Evolutionary conservation across 768 basidiomycete genomes (phyloP).

Genomic region (Leccinum fibrillosum): DNA sequence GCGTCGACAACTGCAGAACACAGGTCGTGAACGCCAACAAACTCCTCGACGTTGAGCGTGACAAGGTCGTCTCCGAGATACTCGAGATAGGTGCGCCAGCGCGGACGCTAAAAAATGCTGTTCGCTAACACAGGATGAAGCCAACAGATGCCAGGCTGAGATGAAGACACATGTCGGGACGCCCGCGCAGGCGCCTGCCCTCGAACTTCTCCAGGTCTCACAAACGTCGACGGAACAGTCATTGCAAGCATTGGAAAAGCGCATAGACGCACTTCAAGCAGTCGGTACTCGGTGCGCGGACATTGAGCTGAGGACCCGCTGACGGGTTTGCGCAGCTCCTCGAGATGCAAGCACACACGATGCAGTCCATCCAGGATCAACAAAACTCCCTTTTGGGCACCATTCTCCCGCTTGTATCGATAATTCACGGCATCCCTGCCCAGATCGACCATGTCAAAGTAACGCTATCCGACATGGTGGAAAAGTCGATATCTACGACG

Average conservation of each 20-base stretch:
- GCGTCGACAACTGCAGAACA: constrained; percentile 48
- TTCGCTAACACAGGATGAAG: constrained; percentile 37
- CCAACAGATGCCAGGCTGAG: constrained; percentile 60
- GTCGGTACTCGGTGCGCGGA: constrained; percentile 36
- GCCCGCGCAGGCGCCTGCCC: constrained; percentile 46
- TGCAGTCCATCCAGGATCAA: constrained; percentile 52
- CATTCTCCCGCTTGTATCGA: constrained; percentile 56
- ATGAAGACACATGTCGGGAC: constrained; percentile 55
- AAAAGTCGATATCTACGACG: constrained; percentile 16
- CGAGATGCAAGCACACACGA: constrained; percentile 51
- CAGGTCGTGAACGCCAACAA: constrained; percentile 53
- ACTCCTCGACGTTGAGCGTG: constrained; percentile 59
- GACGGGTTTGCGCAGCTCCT: constrained; percentile 36
- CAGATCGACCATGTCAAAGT: constrained; percentile 41
- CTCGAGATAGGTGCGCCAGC: constrained; percentile 10
- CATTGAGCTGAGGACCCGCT: constrained; percentile 8
- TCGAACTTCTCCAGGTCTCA: constrained; percentile 40
- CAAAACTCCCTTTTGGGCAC: constrained; percentile 37
- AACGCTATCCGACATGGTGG: constrained; percentile 16
- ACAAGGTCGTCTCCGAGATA: constrained; percentile 53
- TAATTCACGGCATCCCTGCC: constrained; percentile 55
- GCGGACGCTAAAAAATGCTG: background rate
- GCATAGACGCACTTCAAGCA: constrained; percentile 53
- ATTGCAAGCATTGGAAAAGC: constrained; percentile 49
- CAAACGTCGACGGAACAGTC: constrained; percentile 37